phyloP scores from a whole-genome alignment of 805 yeast genomes.

The Wickerhamiella shivajii region DNA sequence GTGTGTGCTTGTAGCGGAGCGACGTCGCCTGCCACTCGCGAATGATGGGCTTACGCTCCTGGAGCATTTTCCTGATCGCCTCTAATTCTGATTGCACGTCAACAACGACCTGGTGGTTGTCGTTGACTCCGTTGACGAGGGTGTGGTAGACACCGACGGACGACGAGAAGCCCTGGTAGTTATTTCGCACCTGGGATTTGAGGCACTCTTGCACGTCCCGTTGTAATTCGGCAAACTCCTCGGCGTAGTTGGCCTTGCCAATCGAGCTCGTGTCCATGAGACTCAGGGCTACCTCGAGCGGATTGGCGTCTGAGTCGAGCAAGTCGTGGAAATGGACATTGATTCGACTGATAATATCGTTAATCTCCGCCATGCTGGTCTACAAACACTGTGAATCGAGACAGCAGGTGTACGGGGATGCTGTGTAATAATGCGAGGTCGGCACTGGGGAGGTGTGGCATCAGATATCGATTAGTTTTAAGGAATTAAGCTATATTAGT shows the following conservation, averaged over 20 bases:
- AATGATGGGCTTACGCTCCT: slow-evolving; percentile 40
- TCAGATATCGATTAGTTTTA: too few relatives aligned
- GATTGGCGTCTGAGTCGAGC: slow-evolving; percentile 46
- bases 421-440: too few relatives aligned
- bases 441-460: too few relatives aligned
- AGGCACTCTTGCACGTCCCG: slow-evolving; percentile 42
- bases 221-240: slow-evolving; percentile 51
- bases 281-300: slow-evolving; percentile 71
- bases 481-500: too few relatives aligned
- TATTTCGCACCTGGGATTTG: slow-evolving; percentile 52
- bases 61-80: slow-evolving; percentile 35
- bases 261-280: slow-evolving; percentile 77
- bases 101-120: slow-evolving; percentile 46
- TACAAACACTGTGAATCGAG: too few relatives aligned
- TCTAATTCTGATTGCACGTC: slow-evolving; percentile 36
- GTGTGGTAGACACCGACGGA: slow-evolving; percentile 73
- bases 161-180: slow-evolving; percentile 58
- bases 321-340: slow-evolving; percentile 26
- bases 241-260: slow-evolving; percentile 65
- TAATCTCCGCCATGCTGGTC: too few relatives aligned
- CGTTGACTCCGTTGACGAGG: slow-evolving; percentile 45
- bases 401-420: too few relatives aligned
- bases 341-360: slow-evolving; percentile 12
- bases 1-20: slow-evolving; percentile 46
- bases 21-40: slow-evolving; percentile 52